These are phyloP conservation scores for Phytophthora megakarya DNA, from an alignment of 352 stramenopile genomes.

Conservation along the genomic window DNA sequence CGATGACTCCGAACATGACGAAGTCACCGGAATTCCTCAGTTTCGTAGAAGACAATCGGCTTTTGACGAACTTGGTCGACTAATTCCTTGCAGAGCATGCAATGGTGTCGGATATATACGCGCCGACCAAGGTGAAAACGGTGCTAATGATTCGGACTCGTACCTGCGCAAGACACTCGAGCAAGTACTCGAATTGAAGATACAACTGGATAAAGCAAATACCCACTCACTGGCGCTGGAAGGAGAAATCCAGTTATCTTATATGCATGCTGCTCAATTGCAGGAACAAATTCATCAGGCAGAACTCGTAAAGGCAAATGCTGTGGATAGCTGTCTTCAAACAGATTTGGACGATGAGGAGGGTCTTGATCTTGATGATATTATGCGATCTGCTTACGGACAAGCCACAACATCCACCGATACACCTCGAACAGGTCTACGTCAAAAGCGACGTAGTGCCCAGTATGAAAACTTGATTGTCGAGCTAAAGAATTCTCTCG, in stretches of 20 bases:
- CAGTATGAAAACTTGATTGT: slow-evolving; percentile 77
- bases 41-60: slow-evolving; percentile 17
- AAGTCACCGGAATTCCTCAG: slow-evolving; percentile 1
- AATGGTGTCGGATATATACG: slow-evolving; percentile 61
- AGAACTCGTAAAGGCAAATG: slow-evolving; percentile 36
- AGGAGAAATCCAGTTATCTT: slow-evolving; percentile 40
- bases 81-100: slow-evolving; percentile 60
- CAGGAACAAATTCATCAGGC: slow-evolving; percentile 51
- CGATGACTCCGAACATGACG: slow-evolving; percentile 1
- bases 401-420: not conserved
- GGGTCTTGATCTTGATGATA: slow-evolving; percentile 50
- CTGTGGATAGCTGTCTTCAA: slow-evolving; percentile 45
- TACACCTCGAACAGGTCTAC: not conserved
- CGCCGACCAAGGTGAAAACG: slow-evolving; percentile 11
- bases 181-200: slow-evolving; percentile 65
- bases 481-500: slow-evolving; percentile 60
- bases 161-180: slow-evolving; percentile 68
- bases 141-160: slow-evolving; percentile 41
- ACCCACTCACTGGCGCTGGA: slow-evolving; percentile 40
- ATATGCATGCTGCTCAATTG: slow-evolving; percentile 30
- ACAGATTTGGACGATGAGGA: slow-evolving; percentile 62
- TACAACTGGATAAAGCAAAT: slow-evolving; percentile 43
- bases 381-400: slow-evolving; percentile 39
- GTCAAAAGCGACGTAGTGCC: slow-evolving; percentile 32
- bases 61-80: slow-evolving; percentile 27